Percentiles rank a stretch among this genome's conserved stretches.
phyloP scores from a whole-genome alignment of 202 grass and related monocot species.

The Dendrocalamus latiflorus region DNA sequence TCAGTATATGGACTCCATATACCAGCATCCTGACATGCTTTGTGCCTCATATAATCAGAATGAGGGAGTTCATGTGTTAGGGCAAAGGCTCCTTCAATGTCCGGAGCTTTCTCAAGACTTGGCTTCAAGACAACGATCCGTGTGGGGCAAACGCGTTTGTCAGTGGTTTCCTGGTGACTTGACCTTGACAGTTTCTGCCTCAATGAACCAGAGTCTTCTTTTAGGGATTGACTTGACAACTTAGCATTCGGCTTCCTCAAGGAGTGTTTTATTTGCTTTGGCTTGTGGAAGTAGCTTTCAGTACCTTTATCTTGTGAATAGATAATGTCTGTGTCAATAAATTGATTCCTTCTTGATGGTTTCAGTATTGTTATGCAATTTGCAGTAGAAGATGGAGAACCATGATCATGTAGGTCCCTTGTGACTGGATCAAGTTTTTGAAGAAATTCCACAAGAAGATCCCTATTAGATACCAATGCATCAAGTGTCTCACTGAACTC shows the following conservation, averaged over 20 bases:
- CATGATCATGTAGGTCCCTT: no score
- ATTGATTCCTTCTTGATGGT: constrained; percentile 57
- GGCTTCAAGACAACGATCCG: constrained; percentile 93
- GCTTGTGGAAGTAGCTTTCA: constrained; percentile 25
- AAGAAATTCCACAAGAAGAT: no score
- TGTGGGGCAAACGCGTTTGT: constrained; percentile 42
- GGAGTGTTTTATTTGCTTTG: constrained; percentile 33
- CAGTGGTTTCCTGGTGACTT: constrained; percentile 35
- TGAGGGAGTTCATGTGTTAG: constrained; percentile 36
- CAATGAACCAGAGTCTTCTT: constrained; percentile 52
- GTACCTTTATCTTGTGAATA: constrained; percentile 31
- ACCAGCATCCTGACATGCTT: constrained; percentile 22
- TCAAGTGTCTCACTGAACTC: constrained; percentile 81
- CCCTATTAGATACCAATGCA: constrained; percentile 66
- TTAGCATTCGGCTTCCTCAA: constrained; percentile 42
- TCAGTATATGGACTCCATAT: constrained; percentile 36
- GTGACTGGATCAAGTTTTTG: no score
- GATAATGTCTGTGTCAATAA: constrained; percentile 21
- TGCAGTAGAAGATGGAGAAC: constrained; percentile 46
- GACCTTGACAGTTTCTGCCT: constrained; percentile 66
- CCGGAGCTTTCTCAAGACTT: constrained; percentile 53
- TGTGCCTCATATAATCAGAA: constrained; percentile 33
- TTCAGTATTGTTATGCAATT: constrained; percentile 90
- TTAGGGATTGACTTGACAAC: constrained; percentile 17
- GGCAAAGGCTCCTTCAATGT: constrained; percentile 33